Base-by-base conservation (phyloP, 2,329 filamentous ascomycete species). In the Chaetoscypha palmicola region DNA sequence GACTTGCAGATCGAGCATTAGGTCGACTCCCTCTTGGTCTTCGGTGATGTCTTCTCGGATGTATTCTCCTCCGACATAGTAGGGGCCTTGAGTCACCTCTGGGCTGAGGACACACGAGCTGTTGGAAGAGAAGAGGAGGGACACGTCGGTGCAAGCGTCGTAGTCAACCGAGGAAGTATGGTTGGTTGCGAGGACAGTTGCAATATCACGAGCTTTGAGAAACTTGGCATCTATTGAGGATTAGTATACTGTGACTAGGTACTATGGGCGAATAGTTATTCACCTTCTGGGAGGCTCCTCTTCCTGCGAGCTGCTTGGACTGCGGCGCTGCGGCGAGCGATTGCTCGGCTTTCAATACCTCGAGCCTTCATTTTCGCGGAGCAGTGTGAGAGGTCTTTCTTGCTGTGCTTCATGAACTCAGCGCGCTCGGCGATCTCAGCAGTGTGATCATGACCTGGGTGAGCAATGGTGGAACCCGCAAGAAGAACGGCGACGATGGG, bases 1-100 rank as follows among this genome's bases (percentile, higher is more conserved):
- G 41, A 77, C 64, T 56, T 77, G 73, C 47, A 72, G 66, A 52
- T 76, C 72, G 11, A 69, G 47, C 4, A 63, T 62, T 11, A 72
- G 50, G 2, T 63, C 59, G 2, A 69, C 59, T 36, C 68, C 68
- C 4, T 51, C 43, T 43, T 70, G 57, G 11, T 52, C 21, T 17
- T 49, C 45, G 12, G 62, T 65, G 28, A 77, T 59, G 50, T 77
- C 62, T 22, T 63, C 50, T 20, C 74, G 68, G 46, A 77, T 58
- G 39, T 68, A 65, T 55, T 77, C 73, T 22, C 73, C 74, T 9
- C 10, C 16, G 37, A 77, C 70, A 49, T 70, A 53, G 56, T 65
- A 71, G 11, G 69, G 68, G 0, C 61, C 62, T 41, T 60, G 49
- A 2, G 58, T 62, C 4, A 58, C 58, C 51, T 64, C 62, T 2